Conservation (phyloP, 805 yeast species). For the Yamadazyma insecticola region DNA sequence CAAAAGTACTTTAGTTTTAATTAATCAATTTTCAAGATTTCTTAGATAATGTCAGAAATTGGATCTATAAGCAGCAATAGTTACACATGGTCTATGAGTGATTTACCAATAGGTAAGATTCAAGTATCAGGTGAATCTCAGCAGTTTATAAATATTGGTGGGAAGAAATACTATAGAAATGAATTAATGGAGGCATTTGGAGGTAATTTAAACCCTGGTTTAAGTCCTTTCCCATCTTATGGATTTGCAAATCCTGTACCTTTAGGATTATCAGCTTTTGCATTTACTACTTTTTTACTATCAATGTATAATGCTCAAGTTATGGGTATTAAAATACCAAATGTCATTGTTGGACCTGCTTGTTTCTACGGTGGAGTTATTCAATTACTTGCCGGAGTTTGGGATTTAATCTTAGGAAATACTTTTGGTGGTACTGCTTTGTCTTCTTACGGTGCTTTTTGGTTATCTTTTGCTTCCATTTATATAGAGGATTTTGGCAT, state of each 20-base stretch:
- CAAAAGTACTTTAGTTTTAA: too few species aligned
- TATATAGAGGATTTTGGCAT: slow-evolving; percentile 59
- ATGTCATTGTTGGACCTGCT: slow-evolving; percentile 54
- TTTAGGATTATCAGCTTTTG: slow-evolving; percentile 57
- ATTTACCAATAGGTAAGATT: slow-evolving; percentile 11
- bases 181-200: slow-evolving; percentile 37
- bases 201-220: slow-evolving; percentile 31
- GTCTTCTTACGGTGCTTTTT: slow-evolving; percentile 63
- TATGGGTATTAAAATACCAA: slow-evolving; percentile 46
- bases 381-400: slow-evolving; percentile 60
- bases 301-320: slow-evolving; percentile 54
- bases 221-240: slow-evolving; percentile 41
- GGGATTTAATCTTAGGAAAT: slow-evolving; percentile 62
- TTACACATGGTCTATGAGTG: not conserved
- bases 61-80: too few species aligned
- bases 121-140: slow-evolving; percentile 22
- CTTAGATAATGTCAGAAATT: too few species aligned
- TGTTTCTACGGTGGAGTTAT: slow-evolving; percentile 60
- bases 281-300: slow-evolving; percentile 57
- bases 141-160: slow-evolving; percentile 29
- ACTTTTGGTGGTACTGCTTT: slow-evolving; percentile 67
- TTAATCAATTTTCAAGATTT: too few species aligned
- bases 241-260: slow-evolving; percentile 66
- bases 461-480: slow-evolving; percentile 63
- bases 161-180: slow-evolving; percentile 23